Conservation (phyloP, 1,284 basidiomycete genomes). For the Vanrija sp. region DNA sequence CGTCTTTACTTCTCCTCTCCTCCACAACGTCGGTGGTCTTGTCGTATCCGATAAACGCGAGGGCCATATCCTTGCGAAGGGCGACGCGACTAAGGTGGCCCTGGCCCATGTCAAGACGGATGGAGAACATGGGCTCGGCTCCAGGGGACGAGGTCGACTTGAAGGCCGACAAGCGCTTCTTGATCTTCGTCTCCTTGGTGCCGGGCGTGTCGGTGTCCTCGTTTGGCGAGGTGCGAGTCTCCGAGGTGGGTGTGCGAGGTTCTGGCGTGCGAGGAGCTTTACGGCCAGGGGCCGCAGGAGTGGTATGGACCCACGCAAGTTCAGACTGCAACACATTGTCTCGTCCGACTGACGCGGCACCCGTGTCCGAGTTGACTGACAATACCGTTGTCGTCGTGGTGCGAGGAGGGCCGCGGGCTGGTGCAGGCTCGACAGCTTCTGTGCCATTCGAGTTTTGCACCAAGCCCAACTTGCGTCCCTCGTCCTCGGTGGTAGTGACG, state of each 20-base stretch:
- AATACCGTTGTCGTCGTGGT: constrained; percentile 28
- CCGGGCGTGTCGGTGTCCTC: constrained; percentile 27
- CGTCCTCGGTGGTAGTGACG: constrained; percentile 31
- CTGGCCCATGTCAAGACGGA: constrained; percentile 31
- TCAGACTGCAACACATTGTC: constrained; percentile 37
- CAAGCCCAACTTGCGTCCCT: constrained; percentile 40
- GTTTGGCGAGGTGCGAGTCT: constrained; percentile 1
- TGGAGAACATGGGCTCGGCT: constrained; percentile 35
- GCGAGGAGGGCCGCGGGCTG: constrained; percentile 20
- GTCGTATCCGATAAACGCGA: constrained; percentile 38
- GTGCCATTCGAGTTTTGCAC: constrained; percentile 26
- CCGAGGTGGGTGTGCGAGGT: constrained; percentile 19
- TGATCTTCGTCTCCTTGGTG: constrained; percentile 27
- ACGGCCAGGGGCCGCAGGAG: too few relatives aligned
- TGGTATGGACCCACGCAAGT: constrained; percentile 24
- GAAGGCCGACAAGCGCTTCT: constrained; percentile 31
- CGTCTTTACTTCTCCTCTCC: constrained; percentile 30
- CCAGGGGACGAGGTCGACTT: constrained; percentile 14
- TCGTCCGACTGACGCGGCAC: constrained; percentile 28
- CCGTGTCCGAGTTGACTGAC: constrained; percentile 22
- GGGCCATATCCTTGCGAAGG: constrained; percentile 36
- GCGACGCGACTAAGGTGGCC: constrained; percentile 37
- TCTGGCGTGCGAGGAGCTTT: not conserved
- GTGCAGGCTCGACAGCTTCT: constrained; percentile 19
- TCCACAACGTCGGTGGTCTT: constrained; percentile 23